Conservation (phyloP, 2,329 filamentous ascomycete genomes). For the Colletotrichum tabaci region DNA sequence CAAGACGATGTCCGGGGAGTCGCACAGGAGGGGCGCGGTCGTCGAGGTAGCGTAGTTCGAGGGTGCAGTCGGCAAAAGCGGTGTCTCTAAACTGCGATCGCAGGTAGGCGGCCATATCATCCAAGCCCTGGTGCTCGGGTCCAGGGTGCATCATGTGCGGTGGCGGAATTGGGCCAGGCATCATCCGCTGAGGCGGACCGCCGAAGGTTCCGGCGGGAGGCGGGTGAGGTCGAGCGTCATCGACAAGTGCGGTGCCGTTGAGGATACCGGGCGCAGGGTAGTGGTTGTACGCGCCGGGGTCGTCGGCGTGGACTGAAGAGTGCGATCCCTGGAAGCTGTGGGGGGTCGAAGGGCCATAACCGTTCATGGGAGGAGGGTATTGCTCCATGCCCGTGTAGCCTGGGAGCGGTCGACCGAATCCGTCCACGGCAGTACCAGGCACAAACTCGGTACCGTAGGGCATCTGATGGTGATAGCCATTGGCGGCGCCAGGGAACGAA, state of each 20-base stretch:
- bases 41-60: conserved; percentile 63
- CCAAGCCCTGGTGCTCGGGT: conserved; percentile 45
- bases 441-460: conserved; percentile 55
- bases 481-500: conserved; percentile 50
- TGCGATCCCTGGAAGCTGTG: conserved; percentile 76
- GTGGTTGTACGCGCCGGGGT: conserved; percentile 59
- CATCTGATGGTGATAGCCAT: conserved; percentile 57
- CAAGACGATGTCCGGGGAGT: conserved; percentile 68
- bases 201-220: conserved; percentile 28
- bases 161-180: conserved; percentile 48
- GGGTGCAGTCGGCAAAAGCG: conserved; percentile 60
- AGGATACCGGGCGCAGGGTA: conserved; percentile 56
- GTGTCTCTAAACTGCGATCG: conserved; percentile 56
- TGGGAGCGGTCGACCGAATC: conserved; percentile 55
- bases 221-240: conserved; percentile 48
- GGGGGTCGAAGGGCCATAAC: conserved; percentile 69
- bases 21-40: conserved; percentile 55
- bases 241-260: conserved; percentile 52
- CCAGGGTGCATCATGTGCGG: conserved; percentile 43
- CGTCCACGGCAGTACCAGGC: conserved; percentile 53
- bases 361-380: conserved; percentile 51
- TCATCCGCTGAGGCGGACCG: conserved; percentile 48
- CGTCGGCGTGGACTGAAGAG: conserved; percentile 65
- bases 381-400: conserved; percentile 52
- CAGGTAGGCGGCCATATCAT: conserved; percentile 58